Evolutionary conservation across 768 basidiomycete species (phyloP).

Genomic region (Pisolithus microcarpus): DNA sequence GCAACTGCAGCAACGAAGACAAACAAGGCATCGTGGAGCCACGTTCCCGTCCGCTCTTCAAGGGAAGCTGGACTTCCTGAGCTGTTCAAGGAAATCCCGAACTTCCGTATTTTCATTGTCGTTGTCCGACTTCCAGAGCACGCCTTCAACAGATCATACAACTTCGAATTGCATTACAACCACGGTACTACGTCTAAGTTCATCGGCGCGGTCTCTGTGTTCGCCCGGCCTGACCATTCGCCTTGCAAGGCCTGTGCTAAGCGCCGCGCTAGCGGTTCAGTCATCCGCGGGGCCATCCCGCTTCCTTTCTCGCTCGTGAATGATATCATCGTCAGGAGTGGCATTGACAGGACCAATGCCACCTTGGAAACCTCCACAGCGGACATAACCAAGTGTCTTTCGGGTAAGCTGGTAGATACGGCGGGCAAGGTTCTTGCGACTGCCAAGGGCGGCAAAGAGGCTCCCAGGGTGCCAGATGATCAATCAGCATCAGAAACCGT

Average conservation of each 20-base stretch:
- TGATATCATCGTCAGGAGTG: conserved; percentile 13
- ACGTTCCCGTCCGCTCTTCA: conserved; percentile 10
- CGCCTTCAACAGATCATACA: conserved; percentile 18
- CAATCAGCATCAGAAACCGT: conserved; percentile 6
- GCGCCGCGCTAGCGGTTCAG: conserved; percentile 11
- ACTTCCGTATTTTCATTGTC: conserved; percentile 23
- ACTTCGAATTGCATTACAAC: conserved; percentile 17
- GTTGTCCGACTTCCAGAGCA: conserved; percentile 21
- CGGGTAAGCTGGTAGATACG: conserved; percentile 12
- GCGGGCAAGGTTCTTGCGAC: conserved; percentile 11
- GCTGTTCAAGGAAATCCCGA: conserved; percentile 10
- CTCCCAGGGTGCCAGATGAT: neutral
- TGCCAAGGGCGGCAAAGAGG: conserved; percentile 8
- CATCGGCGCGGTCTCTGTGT: conserved; percentile 18
- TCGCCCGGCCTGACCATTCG: conserved; percentile 16
- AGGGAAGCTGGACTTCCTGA: conserved; percentile 9
- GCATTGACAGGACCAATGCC: neutral
- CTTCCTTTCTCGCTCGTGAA: conserved; percentile 16
- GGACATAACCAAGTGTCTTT: conserved; percentile 10
- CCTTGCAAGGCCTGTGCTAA: conserved; percentile 21
- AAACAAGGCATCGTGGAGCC: conserved; percentile 5
- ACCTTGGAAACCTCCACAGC: conserved; percentile 10
- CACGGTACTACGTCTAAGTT: conserved; percentile 1
- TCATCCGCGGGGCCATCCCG: conserved; percentile 20
- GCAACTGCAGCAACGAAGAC: conserved; percentile 2